Base-by-base conservation (phyloP, 306 rosid species). In the Arachis hypogaea region DNA sequence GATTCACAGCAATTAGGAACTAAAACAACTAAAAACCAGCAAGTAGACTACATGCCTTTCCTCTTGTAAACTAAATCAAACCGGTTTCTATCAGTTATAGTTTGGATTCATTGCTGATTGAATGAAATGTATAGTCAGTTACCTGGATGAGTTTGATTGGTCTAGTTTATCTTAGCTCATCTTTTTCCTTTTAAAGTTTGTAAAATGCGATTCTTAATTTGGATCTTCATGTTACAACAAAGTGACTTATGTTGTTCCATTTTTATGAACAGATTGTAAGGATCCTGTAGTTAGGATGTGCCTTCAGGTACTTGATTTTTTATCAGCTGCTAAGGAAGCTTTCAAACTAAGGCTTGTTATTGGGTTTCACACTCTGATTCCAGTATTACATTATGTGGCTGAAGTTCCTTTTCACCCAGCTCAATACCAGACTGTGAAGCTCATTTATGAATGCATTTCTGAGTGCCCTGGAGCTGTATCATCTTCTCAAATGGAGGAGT, bases 331-430 rank as follows among this genome's bases (percentile, higher is more conserved):
- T 11, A 85, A 86, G 82, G 86, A 89, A 68, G 81, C 85, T 59
- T 94, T 91, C 86, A 89, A 83, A 73, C 83, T 72, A 70, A 88
- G 96, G 81, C 96, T 94, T 66, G 78, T 82, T 40, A 89, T 94
- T 62, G 97, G 98, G 71, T 88, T 94, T 87, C 81, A 94, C 66
- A 84, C 96, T 80, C 85, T 94, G 82, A 83, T 94, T 83, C 94
- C 95, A 61, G 91, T 85, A 69, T 73, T 94, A 44, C 78, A 79
- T 55, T 81, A 94, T 11, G 88, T 94, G 56, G 89, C 97, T 63
- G 96, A 86, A 68, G 82, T 92, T 81, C 99, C 97, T 63, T 85
- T 91, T 73, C 97, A 94, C 75, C 95, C 96, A 11, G 97, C 59
- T 82, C 97, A 94, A 66, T 73, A 72, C 18, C 87, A 82, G 82